Evolutionary conservation across 2,329 filamentous ascomycete genomes (phyloP), one percentile per base, ranked within the genome.

Genomic region (Stenocarpella maydis): DNA sequence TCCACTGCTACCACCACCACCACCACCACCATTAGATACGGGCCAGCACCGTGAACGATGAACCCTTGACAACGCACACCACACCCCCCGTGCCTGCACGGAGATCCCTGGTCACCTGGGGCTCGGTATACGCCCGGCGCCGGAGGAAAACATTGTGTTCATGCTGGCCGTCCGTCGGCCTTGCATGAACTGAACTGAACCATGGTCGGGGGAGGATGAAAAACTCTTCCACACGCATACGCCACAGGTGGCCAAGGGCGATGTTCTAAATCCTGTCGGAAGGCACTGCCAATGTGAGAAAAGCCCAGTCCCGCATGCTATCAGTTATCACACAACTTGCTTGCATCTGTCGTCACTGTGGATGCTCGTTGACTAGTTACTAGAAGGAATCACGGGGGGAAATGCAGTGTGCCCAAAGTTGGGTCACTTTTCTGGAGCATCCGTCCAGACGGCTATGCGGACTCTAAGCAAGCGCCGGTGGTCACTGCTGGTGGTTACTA

Each of bases 381-480:
- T 52, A 55, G 49, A 65, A 37, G 12, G 41, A 39, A 47, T 58
- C 31, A 49, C 34, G 41, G 31, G 49, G 37, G 65, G 24, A 58
- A n/a, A 34, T 28, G 24, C 63, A 65, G n/a, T 39, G 54, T 68
- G 41, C 53, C 17, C 69, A 65, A 54, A 53, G 60, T n/a, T 58
- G 53, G 60, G 50, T 53, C 39, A 49, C 34, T 54, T 43, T 43
- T 34, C n/a, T 61, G 60, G 53, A 55, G 66, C 66, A 61, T 21
- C n/a, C 39, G 66, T 53, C 31, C 47, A 55, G 37, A 60, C 45
- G n/a, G 45, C 26, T 37, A 53, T 66, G 67, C 70, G 37, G 49
- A 45, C 24, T 60, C 58, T 53, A 69, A 71, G 67, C 66, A 71
- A 67, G 65, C 65, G 47, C 69, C 53, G 67, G 37, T 58, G 64